Percentiles rank a stretch among this genome's conserved stretches.
Evolutionary conservation across 345 rosid genomes (phyloP).

Genomic region (Populus deltoides): DNA sequence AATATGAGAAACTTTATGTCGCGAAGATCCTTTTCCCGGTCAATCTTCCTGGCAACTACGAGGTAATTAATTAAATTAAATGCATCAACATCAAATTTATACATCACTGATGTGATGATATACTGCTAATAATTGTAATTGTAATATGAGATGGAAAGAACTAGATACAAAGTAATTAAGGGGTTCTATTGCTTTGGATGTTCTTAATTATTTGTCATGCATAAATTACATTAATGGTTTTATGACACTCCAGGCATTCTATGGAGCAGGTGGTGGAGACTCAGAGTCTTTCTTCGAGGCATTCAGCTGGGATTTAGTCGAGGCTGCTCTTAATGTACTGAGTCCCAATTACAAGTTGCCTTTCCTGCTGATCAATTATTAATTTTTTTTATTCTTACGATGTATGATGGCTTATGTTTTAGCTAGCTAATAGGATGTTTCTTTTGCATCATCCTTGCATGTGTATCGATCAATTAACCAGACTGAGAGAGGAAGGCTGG

Average conservation of each 20-base stretch:
- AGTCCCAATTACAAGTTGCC: no score
- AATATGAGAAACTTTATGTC: slow-evolving; percentile 20
- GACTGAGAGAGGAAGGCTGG: slow-evolving; percentile 17
- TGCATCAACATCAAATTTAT: no score
- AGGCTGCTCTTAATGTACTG: slow-evolving; percentile 21
- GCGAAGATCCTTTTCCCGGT: slow-evolving; percentile 34
- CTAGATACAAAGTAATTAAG: no score
- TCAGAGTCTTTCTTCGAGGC: slow-evolving; percentile 17
- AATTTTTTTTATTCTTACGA: no score
- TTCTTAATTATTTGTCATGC: neutral
- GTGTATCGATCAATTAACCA: neutral
- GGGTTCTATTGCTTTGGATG: no score
- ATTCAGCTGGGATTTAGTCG: slow-evolving; percentile 27
- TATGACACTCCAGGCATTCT: slow-evolving; percentile 11
- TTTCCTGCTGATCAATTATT: no score
- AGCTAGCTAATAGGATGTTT: no score
- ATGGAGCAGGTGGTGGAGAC: slow-evolving; percentile 2
- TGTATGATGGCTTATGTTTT: no score
- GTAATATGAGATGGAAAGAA: no score
- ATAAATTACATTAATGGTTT: neutral
- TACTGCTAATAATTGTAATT: no score
- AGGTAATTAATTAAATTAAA: slow-evolving; percentile 17
- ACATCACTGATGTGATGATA: no score
- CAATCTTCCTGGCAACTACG: slow-evolving; percentile 34
- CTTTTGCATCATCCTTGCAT: no score